Evolutionary conservation across 257 asterid genomes (phyloP).

Genomic region (Solanum chilense): DNA sequence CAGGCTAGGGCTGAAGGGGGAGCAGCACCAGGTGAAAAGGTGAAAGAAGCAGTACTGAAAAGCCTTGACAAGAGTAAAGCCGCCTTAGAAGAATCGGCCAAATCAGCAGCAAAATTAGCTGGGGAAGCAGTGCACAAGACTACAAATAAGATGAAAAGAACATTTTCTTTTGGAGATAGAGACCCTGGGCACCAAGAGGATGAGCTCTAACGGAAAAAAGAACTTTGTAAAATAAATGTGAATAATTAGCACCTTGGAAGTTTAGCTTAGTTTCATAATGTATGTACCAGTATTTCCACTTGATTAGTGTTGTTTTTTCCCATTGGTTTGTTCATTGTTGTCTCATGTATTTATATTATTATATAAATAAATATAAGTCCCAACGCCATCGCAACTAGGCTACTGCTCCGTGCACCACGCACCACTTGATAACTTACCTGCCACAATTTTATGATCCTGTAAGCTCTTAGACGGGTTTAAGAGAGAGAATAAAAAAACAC

Average conservation of each 20-base stretch:
- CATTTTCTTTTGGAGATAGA: neutral
- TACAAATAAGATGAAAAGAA: neutral
- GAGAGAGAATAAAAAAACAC: no score
- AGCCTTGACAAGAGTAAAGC: constrained; percentile 23
- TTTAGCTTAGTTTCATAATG: neutral
- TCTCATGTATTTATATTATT: no score
- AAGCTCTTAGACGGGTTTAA: no score
- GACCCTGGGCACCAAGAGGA: neutral
- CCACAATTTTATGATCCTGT: no score
- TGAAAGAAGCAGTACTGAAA: constrained; percentile 30
- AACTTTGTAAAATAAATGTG: neutral
- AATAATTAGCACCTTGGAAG: no score
- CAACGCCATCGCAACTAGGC: neutral
- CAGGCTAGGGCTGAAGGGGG: neutral
- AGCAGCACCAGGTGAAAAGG: constrained; percentile 5
- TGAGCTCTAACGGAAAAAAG: neutral
- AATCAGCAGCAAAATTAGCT: constrained; percentile 10
- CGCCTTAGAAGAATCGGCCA: constrained; percentile 20
- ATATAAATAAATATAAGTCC: neutral
- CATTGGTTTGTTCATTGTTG: neutral
- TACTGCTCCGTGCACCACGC: no score
- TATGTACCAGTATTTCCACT: neutral
- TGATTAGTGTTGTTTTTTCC: neutral
- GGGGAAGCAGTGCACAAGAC: neutral
- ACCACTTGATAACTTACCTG: no score